These are phyloP conservation scores for Luffa aegyptiaca DNA, from an alignment of 306 rosid species.

Conservation along the genomic window DNA sequence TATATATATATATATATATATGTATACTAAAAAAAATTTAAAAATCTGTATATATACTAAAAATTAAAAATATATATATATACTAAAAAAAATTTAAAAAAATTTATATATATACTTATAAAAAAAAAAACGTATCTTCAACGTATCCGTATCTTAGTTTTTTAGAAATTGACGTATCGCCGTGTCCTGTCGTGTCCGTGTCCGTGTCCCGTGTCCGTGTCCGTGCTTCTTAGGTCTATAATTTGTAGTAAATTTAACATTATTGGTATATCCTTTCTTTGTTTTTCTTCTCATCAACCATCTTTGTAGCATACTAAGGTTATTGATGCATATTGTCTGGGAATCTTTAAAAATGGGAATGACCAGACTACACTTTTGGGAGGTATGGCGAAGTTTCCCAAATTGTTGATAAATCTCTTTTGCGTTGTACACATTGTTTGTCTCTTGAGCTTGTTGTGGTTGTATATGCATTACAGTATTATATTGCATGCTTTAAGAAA, in stretches of 20 bases:
- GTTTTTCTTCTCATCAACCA: constrained; percentile 5
- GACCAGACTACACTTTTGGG: constrained; percentile 45
- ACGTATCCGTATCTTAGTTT: too few species aligned
- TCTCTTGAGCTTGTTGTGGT: background rate
- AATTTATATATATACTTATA: too few species aligned
- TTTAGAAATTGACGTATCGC: too few species aligned
- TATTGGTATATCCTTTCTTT: background rate
- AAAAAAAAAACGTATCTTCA: too few species aligned
- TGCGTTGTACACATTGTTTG: background rate
- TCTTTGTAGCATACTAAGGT: constrained; percentile 36
- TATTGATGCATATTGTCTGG: constrained; percentile 41
- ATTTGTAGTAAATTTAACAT: background rate
- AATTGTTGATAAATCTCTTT: background rate
- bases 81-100: too few species aligned
- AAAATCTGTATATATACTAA: too few species aligned
- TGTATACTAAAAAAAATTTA: too few species aligned
- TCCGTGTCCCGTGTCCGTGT: too few species aligned
- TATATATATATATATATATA: too few species aligned
- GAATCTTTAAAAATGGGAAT: constrained; percentile 29
- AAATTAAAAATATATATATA: too few species aligned
- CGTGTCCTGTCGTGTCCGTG: too few species aligned
- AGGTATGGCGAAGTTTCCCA: constrained; percentile 16
- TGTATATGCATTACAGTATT: background rate
- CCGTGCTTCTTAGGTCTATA: too few species aligned
- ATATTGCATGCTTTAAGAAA: background rate